Base-by-base conservation (phyloP, 768 basidiomycete species). In the Leucogyrophana mollusca region DNA sequence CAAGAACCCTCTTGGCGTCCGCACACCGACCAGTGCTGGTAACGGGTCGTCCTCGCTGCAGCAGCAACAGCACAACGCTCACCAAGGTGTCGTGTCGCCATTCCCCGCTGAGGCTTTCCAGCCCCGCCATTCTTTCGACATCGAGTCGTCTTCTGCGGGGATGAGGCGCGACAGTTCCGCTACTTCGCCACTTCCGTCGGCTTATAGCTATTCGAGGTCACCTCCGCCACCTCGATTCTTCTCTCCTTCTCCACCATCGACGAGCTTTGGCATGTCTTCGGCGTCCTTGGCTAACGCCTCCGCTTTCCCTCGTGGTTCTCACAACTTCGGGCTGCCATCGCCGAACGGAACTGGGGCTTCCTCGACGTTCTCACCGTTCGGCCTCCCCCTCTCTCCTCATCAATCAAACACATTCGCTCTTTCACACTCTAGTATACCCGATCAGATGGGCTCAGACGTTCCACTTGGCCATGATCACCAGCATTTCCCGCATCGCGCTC, bases 1-100 rank as follows among this genome's bases (percentile, higher is more conserved):
- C 70, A 97, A 96, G 79, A 96, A 98, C 64, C 94, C 94, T 6
- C 77, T 98, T n/a, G 94, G 94, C 37, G 87, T 91, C 41, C 85
- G 89, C 39, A 89, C 87, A 7, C 85, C 88, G 9, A 87, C 84
- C 11, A 83, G 80, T 56, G 74, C 76, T 23, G 49, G 57, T 20
- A 44, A 53, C 13, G 56, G 55, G 13, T 37, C 64, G 32, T 52
- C 56, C 20, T 56, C 51, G 34, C 43, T 47, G 18, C 64, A 67
- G 43, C 63, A 59, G n/a, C 53, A 54, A 39, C 61, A 64, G 25
- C 41, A 39, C 33, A 49, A 18, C 22, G 18, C 38, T 38, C 64
- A 61, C n/a, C 49, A 55, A 3, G 37, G 44, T n/a, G 43, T 55
- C 35, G 0, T 45, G 35, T 68, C 66, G 6, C 56, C 66, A n/a